These are phyloP conservation scores for Rubroboletus pulcherrimus DNA, from an alignment of 768 basidiomycete genomes.

Conservation along the genomic window DNA sequence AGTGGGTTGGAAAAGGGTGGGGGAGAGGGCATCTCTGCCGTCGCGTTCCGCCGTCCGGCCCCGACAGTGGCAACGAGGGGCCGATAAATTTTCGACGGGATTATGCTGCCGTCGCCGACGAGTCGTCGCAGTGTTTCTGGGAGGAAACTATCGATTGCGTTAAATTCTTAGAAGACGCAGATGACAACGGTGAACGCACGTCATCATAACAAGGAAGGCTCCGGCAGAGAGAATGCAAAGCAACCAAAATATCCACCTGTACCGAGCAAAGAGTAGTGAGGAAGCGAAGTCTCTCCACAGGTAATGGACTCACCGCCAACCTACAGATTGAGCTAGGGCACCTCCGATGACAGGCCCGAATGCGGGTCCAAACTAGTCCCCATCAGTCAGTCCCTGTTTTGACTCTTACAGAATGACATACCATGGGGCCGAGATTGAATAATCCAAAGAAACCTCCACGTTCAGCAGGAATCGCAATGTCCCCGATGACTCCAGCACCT, in stretches of 20 bases:
- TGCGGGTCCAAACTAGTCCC: constrained; percentile 50
- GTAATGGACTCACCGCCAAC: constrained; percentile 53
- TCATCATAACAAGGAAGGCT: constrained; percentile 12
- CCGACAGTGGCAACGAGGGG: constrained; percentile 28
- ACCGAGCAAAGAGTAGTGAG: neutral
- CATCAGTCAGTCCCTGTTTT: neutral
- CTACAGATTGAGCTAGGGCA: constrained; percentile 49
- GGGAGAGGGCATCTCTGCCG: constrained; percentile 1
- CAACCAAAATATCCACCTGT: constrained; percentile 24
- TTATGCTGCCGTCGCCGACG: constrained; percentile 29
- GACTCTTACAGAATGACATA: constrained; percentile 17
- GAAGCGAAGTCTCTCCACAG: neutral
- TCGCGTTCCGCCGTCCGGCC: constrained; percentile 14
- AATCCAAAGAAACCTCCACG: constrained; percentile 72
- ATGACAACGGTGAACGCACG: constrained; percentile 1
- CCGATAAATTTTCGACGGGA: constrained; percentile 24
- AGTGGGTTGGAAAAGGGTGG: constrained; percentile 37
- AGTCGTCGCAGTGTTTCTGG: constrained; percentile 21
- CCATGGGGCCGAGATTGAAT: constrained; percentile 64
- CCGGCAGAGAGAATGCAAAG: constrained; percentile 16
- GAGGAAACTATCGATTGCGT: constrained; percentile 18
- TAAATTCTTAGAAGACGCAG: neutral
- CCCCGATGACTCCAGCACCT: constrained; percentile 76
- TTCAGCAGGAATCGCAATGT: constrained; percentile 70
- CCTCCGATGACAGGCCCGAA: constrained; percentile 50